Evolutionary conservation across 2,329 filamentous ascomycete genomes (phyloP).

Genomic region (Pseudogymnoascus sp.): DNA sequence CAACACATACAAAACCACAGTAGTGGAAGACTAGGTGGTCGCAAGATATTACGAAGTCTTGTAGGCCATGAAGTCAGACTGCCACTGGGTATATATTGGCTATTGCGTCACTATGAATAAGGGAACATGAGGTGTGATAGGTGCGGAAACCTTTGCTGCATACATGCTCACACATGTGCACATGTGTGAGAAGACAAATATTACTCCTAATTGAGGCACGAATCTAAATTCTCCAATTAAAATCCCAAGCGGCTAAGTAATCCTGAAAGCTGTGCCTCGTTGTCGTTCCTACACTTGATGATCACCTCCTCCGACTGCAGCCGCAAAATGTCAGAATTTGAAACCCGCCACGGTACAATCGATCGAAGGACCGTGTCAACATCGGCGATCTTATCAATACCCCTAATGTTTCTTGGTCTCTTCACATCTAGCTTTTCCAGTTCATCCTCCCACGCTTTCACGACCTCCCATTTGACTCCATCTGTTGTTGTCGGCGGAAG

Average conservation of each 20-base stretch:
- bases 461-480: not conserved
- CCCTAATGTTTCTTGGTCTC: not conserved
- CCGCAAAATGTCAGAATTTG: not conserved
- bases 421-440: not conserved
- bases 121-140: no score
- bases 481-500: not conserved
- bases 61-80: no score
- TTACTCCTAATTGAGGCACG: not conserved
- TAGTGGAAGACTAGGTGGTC: no score
- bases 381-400: not conserved
- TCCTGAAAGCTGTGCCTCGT: not conserved
- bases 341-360: not conserved
- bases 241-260: not conserved
- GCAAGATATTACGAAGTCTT: no score
- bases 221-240: not conserved
- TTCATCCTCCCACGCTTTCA: not conserved
- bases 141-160: not conserved
- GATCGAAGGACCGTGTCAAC: not conserved
- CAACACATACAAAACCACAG: no score
- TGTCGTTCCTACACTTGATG: not conserved
- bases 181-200: not conserved
- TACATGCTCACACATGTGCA: not conserved
- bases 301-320: not conserved
- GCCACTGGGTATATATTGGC: no score
- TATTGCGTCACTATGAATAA: no score